Base-by-base conservation (phyloP, 164 flowering plant species). In the Pachysandra terminalis region DNA sequence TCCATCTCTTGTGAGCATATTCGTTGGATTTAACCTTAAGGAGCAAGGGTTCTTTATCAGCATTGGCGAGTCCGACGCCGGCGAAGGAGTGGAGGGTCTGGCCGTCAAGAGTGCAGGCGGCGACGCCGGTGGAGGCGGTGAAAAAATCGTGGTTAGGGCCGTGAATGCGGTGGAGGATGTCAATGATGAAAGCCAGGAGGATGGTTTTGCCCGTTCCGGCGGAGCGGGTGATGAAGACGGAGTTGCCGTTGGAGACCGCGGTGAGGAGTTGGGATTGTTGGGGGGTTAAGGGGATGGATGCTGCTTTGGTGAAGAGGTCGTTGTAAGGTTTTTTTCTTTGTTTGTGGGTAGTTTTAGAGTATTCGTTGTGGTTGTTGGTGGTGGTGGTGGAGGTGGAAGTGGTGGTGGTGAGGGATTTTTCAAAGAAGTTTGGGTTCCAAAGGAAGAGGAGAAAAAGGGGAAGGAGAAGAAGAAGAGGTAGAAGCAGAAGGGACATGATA, bases 41-140 rank as follows among this genome's bases (percentile, higher is more conserved):
- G 8, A 80, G 40, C 80, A 81, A 63, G 22, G 17, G 19, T 0
- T 81, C 64, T 13, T 59, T 21, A 57, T 64, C 79, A 0, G 13
- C 65, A 0, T 12, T 58, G 4, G 67, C 80, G 16, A 67, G 25
- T 15, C 86, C 85, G 19, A 85, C 71, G 0, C 91, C 90, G 15
- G 95, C 82, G 59, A 89, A 89, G 1, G 86, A 84, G 63, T 87
- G 88, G 28, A 87, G 79, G 8, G 89, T 89, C 66, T 78, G 87
- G 4, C 91, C 91, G 1, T 66, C 48, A 16, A 89, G 71, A 22
- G 87, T 84, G 70, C 88, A 87, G 1, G 95, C 90, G 1, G 88
- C 86, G 5, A 85, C 74, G 3, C 91, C 91, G 9, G 91, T 87
- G 5, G 89, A 70, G 0, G 88, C 91, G 0, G 91, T 89, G 40